Evolutionary conservation across 2,329 filamentous ascomycete genomes (phyloP).

Genomic region (Fusarium beomiforme): DNA sequence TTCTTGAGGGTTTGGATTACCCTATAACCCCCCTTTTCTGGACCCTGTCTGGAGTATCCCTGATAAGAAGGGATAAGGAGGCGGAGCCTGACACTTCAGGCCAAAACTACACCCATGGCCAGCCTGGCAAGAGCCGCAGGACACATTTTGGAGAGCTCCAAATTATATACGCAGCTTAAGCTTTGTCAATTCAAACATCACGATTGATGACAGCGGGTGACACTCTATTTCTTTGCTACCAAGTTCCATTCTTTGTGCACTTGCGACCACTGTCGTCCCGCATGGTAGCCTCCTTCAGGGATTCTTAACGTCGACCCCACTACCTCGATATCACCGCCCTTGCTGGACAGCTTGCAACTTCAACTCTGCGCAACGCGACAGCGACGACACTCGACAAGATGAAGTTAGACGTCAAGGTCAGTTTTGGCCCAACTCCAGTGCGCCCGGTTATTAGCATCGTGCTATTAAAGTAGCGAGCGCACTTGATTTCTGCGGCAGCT

Average conservation of each 20-base stretch:
- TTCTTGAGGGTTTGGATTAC: constrained; percentile 1
- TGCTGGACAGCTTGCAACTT: constrained; percentile 44
- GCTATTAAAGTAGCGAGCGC: background rate
- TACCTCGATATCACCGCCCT: constrained; percentile 44
- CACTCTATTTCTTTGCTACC: background rate
- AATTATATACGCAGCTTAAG: constrained; percentile 36
- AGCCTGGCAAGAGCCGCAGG: constrained; percentile 45
- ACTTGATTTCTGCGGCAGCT: background rate
- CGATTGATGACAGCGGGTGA: constrained; percentile 34
- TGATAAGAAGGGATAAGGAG: constrained; percentile 31
- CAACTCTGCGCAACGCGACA: constrained; percentile 40
- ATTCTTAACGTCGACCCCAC: constrained; percentile 43
- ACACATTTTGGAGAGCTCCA: constrained; percentile 47
- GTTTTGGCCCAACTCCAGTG: constrained; percentile 19
- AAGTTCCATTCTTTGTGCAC: background rate
- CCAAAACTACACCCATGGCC: constrained; percentile 40
- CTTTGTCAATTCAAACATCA: constrained; percentile 26
- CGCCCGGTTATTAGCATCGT: background rate
- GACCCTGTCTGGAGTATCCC: constrained; percentile 28
- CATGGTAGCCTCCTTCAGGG: constrained; percentile 42
- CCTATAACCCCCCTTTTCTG: constrained; percentile 25
- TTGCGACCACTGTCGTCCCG: constrained; percentile 23
- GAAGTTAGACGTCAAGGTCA: constrained; percentile 57
- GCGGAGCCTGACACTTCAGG: constrained; percentile 41
- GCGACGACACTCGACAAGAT: constrained; percentile 45